phyloP scores from a whole-genome alignment of 345 rosid species.

The Eucalyptus melliodora region DNA sequence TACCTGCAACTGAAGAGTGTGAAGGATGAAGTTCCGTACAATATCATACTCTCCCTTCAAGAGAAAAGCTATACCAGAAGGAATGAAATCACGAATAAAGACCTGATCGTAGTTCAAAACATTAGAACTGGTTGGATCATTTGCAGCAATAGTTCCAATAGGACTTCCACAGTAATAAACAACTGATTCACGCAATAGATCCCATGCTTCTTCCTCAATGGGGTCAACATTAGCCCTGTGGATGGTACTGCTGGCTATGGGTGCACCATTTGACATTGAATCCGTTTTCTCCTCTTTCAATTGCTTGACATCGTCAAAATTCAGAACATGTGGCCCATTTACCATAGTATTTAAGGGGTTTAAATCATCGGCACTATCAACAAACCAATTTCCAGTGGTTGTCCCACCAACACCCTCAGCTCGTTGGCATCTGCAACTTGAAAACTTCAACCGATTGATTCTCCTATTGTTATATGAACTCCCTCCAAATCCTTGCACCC shows the following conservation, averaged over 20 bases:
- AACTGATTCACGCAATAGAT: slow-evolving; percentile 52
- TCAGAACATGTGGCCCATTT: slow-evolving; percentile 7
- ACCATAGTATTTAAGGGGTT: slow-evolving; percentile 19
- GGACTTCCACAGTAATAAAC: slow-evolving; percentile 75
- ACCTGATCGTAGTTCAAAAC: slow-evolving; percentile 48
- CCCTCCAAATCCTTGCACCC: not conserved
- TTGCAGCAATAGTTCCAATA: slow-evolving; percentile 88
- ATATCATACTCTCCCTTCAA: slow-evolving; percentile 48
- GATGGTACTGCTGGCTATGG: not conserved
- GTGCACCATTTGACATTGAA: slow-evolving; percentile 11
- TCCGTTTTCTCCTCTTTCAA: slow-evolving; percentile 13
- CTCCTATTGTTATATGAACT: not conserved
- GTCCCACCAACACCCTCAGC: slow-evolving; percentile 18
- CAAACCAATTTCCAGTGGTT: slow-evolving; percentile 17
- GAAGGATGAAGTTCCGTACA: slow-evolving; percentile 39
- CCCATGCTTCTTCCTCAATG: slow-evolving; percentile 88
- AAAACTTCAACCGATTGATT: slow-evolving; percentile 3
- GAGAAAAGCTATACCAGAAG: slow-evolving; percentile 41
- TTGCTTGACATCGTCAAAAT: slow-evolving; percentile 17
- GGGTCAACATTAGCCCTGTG: slow-evolving; percentile 16
- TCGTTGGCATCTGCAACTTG: slow-evolving; percentile 29
- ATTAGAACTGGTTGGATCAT: slow-evolving; percentile 56
- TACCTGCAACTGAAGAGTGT: slow-evolving; percentile 55
- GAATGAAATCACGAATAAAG: slow-evolving; percentile 41
- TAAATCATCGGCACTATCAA: slow-evolving; percentile 23